phyloP scores from a whole-genome alignment of 169 alveolate species.

The Cryptosporidium ubiquitum region DNA sequence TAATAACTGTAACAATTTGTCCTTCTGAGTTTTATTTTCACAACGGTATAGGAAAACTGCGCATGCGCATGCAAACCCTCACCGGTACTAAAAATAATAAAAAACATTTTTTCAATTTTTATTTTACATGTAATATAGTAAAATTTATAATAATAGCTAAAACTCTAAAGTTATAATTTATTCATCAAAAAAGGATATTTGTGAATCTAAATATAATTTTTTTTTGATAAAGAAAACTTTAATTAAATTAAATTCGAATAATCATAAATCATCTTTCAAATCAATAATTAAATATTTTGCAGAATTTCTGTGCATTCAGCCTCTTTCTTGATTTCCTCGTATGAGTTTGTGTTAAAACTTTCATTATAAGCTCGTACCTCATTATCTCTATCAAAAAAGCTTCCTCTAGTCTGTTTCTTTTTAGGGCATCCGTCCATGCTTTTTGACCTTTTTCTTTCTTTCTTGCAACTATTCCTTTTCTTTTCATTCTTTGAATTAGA shows the following conservation, averaged over 20 bases:
- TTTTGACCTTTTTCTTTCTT: conserved; percentile 40
- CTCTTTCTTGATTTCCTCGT: not conserved
- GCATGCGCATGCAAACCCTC: conserved; percentile 62
- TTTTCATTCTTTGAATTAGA: conserved; percentile 20
- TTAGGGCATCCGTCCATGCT: conserved; percentile 33
- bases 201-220: not conserved
- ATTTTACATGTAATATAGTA: conserved; percentile 19
- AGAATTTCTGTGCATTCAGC: not conserved
- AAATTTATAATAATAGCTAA: not conserved
- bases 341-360: not conserved
- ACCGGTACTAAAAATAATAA: conserved; percentile 6
- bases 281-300: not conserved
- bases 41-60: conserved; percentile 67
- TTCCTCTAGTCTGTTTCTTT: conserved; percentile 30
- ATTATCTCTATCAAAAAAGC: conserved; percentile 1
- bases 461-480: conserved; percentile 4
- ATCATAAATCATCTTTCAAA: not conserved
- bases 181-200: not conserved
- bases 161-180: conserved; percentile 19
- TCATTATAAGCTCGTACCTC: not conserved
- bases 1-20: not conserved
- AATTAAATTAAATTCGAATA: not conserved
- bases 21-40: conserved; percentile 4
- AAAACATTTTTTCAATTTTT: not conserved
- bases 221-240: not conserved